These are phyloP conservation scores for Talaromyces sp. DNA, from an alignment of 2,329 filamentous ascomycete species.

Conservation along the genomic window DNA sequence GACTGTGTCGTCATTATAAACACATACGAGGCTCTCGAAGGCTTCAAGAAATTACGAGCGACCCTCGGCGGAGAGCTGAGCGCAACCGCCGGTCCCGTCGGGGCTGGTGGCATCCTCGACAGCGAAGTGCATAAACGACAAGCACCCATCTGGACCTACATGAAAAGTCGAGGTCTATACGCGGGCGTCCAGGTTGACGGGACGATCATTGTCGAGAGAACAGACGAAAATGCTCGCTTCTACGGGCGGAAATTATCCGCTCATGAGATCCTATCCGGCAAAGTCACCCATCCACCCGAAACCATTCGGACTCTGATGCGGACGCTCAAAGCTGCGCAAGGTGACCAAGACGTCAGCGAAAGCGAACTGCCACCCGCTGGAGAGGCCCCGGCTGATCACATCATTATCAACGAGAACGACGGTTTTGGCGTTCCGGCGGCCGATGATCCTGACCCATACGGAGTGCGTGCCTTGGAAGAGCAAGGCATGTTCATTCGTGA, in stretches of 20 bases:
- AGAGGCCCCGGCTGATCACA: slow-evolving; percentile 72
- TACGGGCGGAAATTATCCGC: slow-evolving; percentile 66
- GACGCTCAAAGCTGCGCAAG: slow-evolving; percentile 84
- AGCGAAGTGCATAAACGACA: slow-evolving; percentile 64
- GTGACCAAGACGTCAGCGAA: slow-evolving; percentile 70
- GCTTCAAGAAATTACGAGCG: slow-evolving; percentile 73
- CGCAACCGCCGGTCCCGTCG: slow-evolving; percentile 70
- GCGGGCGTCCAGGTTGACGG: slow-evolving; percentile 84
- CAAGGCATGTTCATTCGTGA: slow-evolving; percentile 86
- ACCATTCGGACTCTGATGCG: slow-evolving; percentile 65
- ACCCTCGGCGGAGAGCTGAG: slow-evolving; percentile 79
- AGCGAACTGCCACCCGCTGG: slow-evolving; percentile 59
- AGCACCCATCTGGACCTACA: slow-evolving; percentile 74
- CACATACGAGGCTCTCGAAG: slow-evolving; percentile 74
- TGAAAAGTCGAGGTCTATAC: slow-evolving; percentile 86
- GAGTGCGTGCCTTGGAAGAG: slow-evolving; percentile 77
- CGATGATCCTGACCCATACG: slow-evolving; percentile 87
- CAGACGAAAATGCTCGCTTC: slow-evolving; percentile 83
- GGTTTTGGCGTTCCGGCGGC: slow-evolving; percentile 73
- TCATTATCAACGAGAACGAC: slow-evolving; percentile 43
- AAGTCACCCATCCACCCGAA: slow-evolving; percentile 54
- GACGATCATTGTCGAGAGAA: slow-evolving; percentile 77
- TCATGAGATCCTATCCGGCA: slow-evolving; percentile 60
- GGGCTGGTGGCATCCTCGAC: slow-evolving; percentile 70
- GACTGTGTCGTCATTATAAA: slow-evolving; percentile 94